These are phyloP conservation scores for Lachnellula hyalina DNA, from an alignment of 2,329 filamentous ascomycete genomes.

Conservation along the genomic window DNA sequence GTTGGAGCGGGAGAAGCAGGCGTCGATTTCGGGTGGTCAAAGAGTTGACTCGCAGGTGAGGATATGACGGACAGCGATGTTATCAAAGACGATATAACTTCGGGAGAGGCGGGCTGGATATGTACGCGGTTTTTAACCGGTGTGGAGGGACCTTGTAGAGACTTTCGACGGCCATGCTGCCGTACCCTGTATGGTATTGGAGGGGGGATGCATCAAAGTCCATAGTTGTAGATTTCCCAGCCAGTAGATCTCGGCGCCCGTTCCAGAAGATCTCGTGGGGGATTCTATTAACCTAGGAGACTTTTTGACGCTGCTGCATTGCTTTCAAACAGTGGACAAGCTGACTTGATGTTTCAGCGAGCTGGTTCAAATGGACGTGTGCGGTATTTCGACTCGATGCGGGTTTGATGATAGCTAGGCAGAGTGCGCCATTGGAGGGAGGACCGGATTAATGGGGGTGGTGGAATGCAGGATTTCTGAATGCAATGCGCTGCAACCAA, in stretches of 20 bases:
- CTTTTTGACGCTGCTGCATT: constrained; percentile 21
- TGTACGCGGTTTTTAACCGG: constrained; percentile 27
- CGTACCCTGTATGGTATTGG: constrained; percentile 24
- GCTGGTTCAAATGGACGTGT: constrained; percentile 12
- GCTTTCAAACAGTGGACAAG: constrained; percentile 20
- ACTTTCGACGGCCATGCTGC: constrained; percentile 28
- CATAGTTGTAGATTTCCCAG: constrained; percentile 21
- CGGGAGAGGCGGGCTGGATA: constrained; percentile 43
- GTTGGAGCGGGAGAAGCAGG: constrained; percentile 38
- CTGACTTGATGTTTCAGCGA: constrained; percentile 19
- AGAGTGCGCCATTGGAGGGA: constrained; percentile 20
- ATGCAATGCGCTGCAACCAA: constrained; percentile 4
- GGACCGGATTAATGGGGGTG: constrained; percentile 10
- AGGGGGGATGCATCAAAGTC: constrained; percentile 23
- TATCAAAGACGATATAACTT: constrained; percentile 65
- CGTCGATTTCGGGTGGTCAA: constrained; percentile 47
- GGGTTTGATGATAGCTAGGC: constrained; percentile 21
- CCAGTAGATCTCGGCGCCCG: constrained; percentile 11
- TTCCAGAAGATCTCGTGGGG: constrained; percentile 6
- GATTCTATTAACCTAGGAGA: constrained; percentile 11
- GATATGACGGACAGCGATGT: constrained; percentile 66
- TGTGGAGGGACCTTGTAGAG: constrained; percentile 26
- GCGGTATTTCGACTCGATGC: constrained; percentile 9
- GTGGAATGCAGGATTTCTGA: neutral
- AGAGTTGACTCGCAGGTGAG: constrained; percentile 62